Evolutionary conservation across 2,329 filamentous ascomycete genomes (phyloP).

Genomic region (Berkeleyomyces rouxiae): DNA sequence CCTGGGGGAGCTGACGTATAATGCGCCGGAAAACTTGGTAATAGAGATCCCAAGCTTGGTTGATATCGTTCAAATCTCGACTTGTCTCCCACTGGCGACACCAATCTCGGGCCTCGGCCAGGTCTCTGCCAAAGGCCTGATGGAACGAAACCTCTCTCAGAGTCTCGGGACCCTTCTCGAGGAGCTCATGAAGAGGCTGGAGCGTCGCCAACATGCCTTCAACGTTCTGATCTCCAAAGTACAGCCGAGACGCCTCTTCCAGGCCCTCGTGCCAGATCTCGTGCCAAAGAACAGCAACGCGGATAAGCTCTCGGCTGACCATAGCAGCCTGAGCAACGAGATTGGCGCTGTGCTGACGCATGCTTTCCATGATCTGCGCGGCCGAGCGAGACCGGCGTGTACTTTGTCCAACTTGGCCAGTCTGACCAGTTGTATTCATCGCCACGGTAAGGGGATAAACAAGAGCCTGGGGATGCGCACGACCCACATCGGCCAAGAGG

Average conservation of each 20-base stretch:
- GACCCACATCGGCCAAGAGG: constrained; percentile 78
- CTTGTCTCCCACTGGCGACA: constrained; percentile 81
- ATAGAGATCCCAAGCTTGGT: constrained; percentile 97
- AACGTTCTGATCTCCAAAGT: constrained; percentile 95
- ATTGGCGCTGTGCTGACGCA: constrained; percentile 83
- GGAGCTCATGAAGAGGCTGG: constrained; percentile 75
- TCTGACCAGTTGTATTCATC: constrained; percentile 58
- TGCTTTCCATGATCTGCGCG: constrained; percentile 89
- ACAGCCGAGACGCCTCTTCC: constrained; percentile 87
- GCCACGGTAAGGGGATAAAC: constrained; percentile 96
- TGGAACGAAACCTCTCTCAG: constrained; percentile 92
- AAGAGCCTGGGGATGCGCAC: constrained; percentile 85
- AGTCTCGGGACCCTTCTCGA: constrained; percentile 84
- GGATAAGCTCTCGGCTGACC: constrained; percentile 90
- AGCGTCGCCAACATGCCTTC: constrained; percentile 92
- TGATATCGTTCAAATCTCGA: constrained; percentile 84
- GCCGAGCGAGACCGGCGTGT: constrained; percentile 74
- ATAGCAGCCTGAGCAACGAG: constrained; percentile 90
- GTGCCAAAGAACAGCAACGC: constrained; percentile 94
- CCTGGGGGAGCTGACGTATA: constrained; percentile 76
- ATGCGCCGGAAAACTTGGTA: constrained; percentile 98
- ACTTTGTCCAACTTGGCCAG: constrained; percentile 34
- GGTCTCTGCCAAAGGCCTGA: constrained; percentile 88
- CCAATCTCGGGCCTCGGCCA: constrained; percentile 90
- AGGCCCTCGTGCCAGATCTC: constrained; percentile 97